Conservation (phyloP, 2,329 filamentous ascomycete genomes). For the Fusarium continuum region DNA sequence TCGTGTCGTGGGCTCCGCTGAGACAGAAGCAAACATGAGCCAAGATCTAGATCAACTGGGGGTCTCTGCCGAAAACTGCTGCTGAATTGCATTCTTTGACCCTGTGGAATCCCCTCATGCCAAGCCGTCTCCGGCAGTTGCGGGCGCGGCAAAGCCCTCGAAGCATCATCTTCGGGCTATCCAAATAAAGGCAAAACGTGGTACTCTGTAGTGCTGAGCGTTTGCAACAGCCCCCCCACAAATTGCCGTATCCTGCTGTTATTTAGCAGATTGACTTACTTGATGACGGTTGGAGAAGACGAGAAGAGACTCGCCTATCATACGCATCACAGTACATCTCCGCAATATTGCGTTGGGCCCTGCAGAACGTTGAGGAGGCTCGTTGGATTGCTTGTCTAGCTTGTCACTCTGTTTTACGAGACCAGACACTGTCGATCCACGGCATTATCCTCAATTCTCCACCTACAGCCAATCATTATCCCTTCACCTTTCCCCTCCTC, state of each 20-base stretch:
- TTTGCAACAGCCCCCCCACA: constrained; percentile 6
- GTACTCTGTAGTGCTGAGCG: not conserved
- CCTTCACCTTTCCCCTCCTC: not conserved
- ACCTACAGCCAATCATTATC: constrained; percentile 6
- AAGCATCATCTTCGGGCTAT: constrained; percentile 8
- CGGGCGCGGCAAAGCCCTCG: not conserved
- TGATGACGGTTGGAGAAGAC: not conserved
- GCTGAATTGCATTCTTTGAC: constrained; percentile 19
- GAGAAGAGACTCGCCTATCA: not conserved
- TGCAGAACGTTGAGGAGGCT: not conserved
- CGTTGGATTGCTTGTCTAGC: too few species aligned
- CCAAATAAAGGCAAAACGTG: constrained; percentile 27
- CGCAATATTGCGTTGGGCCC: not conserved
- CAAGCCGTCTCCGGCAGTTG: constrained; percentile 20
- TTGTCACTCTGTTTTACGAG: not conserved
- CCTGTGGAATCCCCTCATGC: not conserved
- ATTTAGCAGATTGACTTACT: constrained; percentile 1
- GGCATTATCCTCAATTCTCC: not conserved
- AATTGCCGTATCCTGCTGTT: constrained; percentile 15
- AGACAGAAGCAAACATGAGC: constrained; percentile 10
- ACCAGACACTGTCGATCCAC: too few species aligned
- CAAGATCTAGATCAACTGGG: constrained; percentile 1
- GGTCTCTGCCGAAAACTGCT: constrained; percentile 10
- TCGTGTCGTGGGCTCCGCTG: constrained; percentile 3
- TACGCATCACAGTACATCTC: too few species aligned